phyloP scores from a whole-genome alignment of 306 rosid genomes.

The Nissolia schottii region DNA sequence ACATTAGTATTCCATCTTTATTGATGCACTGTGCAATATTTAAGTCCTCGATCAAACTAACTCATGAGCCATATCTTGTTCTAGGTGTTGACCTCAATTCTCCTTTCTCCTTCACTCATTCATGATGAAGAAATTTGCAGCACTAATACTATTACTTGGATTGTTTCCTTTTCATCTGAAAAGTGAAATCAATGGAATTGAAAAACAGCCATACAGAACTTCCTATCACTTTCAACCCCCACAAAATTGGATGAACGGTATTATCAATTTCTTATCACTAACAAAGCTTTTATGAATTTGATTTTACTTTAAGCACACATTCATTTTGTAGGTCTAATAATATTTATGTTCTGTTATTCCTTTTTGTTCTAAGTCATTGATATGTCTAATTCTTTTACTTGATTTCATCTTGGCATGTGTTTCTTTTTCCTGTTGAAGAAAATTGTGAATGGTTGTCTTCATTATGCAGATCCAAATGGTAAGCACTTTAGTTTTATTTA shows the following conservation, averaged over 20 bases:
- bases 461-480: constrained; percentile 54
- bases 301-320: background rate
- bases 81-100: background rate
- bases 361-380: background rate
- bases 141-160: background rate
- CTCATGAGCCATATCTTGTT: background rate
- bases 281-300: too few relatives aligned
- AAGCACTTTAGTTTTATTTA: background rate
- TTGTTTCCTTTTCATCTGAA: background rate
- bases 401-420: constrained; percentile 26
- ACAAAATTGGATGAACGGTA: constrained; percentile 50
- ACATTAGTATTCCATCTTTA: background rate
- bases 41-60: background rate
- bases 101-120: background rate
- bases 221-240: constrained; percentile 36
- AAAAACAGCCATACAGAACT: constrained; percentile 31
- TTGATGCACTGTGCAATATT: too few relatives aligned
- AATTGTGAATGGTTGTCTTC: constrained; percentile 18
- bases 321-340: background rate
- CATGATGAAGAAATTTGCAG: constrained; percentile 4
- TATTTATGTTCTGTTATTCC: background rate
- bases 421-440: constrained; percentile 24
- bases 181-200: background rate
- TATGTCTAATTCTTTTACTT: constrained; percentile 18
- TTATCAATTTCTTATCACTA: too few relatives aligned